phyloP scores from a whole-genome alignment of 495 filamentous ascomycete genomes.

The Tricharina praecox region DNA sequence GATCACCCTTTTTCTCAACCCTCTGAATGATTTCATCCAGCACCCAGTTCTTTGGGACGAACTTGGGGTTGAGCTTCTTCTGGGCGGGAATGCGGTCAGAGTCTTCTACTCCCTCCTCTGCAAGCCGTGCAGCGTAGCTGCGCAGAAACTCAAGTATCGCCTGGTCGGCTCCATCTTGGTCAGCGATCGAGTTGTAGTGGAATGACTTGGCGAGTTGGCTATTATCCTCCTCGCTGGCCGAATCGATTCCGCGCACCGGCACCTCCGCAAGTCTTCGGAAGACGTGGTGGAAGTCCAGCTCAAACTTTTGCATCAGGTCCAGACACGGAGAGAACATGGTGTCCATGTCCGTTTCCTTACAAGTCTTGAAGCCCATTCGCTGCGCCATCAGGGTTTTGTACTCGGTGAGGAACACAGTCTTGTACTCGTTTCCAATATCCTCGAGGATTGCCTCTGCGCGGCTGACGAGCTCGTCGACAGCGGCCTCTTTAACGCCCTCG shows the following conservation, averaged over 20 bases:
- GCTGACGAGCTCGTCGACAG: slow-evolving; percentile 49
- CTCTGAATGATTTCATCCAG: slow-evolving; percentile 79
- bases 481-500: slow-evolving; percentile 51
- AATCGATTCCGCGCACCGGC: slow-evolving; percentile 40
- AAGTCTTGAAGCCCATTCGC: slow-evolving; percentile 53
- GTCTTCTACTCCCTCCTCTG: slow-evolving; percentile 33
- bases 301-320: slow-evolving; percentile 61
- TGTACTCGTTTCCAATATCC: slow-evolving; percentile 66
- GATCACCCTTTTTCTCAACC: slow-evolving; percentile 67
- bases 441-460: slow-evolving; percentile 71
- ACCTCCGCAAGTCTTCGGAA: slow-evolving; percentile 59
- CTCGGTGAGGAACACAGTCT: slow-evolving; percentile 63
- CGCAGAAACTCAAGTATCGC: slow-evolving; percentile 60
- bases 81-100: slow-evolving; percentile 55
- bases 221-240: slow-evolving; percentile 35
- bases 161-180: slow-evolving; percentile 45
- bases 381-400: slow-evolving; percentile 69
- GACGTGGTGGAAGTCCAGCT: slow-evolving; percentile 83
- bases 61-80: slow-evolving; percentile 79
- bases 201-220: background rate
- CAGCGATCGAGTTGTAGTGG: slow-evolving; percentile 36
- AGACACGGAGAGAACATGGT: slow-evolving; percentile 57
- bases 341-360: slow-evolving; percentile 57
- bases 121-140: slow-evolving; percentile 47
- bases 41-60: slow-evolving; percentile 76